Evolutionary conservation across 495 filamentous ascomycete species (phyloP), one percentile per base, ranked within the genome.

Genomic region (Penicillium lividum): DNA sequence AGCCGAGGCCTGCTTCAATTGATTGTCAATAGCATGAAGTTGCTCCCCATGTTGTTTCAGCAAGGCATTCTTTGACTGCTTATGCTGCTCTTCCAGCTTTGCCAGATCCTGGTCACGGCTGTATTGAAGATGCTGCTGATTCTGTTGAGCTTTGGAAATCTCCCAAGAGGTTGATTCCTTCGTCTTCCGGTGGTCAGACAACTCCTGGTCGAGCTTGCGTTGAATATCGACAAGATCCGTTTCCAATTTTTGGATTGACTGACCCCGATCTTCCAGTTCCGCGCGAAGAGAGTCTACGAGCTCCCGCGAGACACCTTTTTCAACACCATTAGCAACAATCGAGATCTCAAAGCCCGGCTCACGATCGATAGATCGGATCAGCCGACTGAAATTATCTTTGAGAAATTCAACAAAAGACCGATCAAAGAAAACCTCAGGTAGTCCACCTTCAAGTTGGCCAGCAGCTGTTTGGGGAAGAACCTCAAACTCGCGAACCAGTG

Each of bases 361-460:
- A 50, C 92, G 88, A 70, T 98, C 94, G 65, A 98, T 90, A 18
- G 93, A 90, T 53, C 92, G 84, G 18, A 88, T 77, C 53, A 97
- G 75, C 31, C 92, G 89, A 59, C 88, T 92, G 68, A 93, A 98
- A 68, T 96, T 94, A 64, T 97, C 92, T 68, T 97, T 96, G 59
- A 97, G 81, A 68, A 98, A 97, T 58, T 97, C 92, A 40, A 98
- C 85, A 69, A 98, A 98, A 0, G 85, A 83, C 43, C 82, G 80
- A 63, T 96, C 91, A 57, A 98, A 92, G 67, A 85, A 92, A 7
- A 96, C 88, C 18, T 94, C 89, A 22, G 93, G 92, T 5, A 93
- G 78, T 28, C 82, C 81, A 30, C 83, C 86, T 1, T 77, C 73
- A 40, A 75, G 68, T n/a, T 80, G 73, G 13, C 77, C 74, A 55